Base-by-base conservation (phyloP, 2,329 filamentous ascomycete species). In the Pleoardoris graminearum region DNA sequence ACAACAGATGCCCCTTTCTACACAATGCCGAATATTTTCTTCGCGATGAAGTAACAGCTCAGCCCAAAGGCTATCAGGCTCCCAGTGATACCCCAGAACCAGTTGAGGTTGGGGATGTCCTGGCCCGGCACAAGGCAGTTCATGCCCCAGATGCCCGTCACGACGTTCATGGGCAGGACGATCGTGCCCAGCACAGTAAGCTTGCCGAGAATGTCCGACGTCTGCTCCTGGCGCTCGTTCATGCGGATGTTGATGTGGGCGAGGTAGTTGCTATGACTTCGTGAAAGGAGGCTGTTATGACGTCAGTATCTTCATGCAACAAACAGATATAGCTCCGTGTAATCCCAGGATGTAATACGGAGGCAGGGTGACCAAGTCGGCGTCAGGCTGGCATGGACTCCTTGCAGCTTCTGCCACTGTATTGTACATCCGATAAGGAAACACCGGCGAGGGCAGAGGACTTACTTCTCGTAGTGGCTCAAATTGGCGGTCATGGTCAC, bases 161-260 rank as follows among this genome's bases (percentile, higher is more conserved):
- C 93, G 70, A 99, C 96, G 72, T 99, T 99, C 92, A 99, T 96
- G 10, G 94, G 94, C 51, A 99, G 79, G 3, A 99, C 93, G 62
- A 99, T 97, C 5, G 94, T 99, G 59, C 94, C 94, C 1, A 99
- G 81, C 1, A 99, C 94, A 0, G 94, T 97, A 54, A 99, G 82
- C 74, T 94, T 96, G 58, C 92, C 92, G 11, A 99, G 83, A 1
- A 97, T 91, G 70, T 99, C 93, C 35, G 91, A 91, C 1, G 94
- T 99, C 76, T 95, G 87, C 73, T 99, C 93, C 71, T 95, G 90
- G 41, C 94, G 87, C 78, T 97, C 93, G 74, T 97, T 97, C 93
- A 97, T 97, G 67, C 91, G 86, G 65, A 97, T 96, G 75, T 97
- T 97, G 77, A 99, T 97, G 72, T 99, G 94, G 0, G 94, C 94